Base-by-base conservation (phyloP, 768 basidiomycete species). In the Suillus subaureus region DNA sequence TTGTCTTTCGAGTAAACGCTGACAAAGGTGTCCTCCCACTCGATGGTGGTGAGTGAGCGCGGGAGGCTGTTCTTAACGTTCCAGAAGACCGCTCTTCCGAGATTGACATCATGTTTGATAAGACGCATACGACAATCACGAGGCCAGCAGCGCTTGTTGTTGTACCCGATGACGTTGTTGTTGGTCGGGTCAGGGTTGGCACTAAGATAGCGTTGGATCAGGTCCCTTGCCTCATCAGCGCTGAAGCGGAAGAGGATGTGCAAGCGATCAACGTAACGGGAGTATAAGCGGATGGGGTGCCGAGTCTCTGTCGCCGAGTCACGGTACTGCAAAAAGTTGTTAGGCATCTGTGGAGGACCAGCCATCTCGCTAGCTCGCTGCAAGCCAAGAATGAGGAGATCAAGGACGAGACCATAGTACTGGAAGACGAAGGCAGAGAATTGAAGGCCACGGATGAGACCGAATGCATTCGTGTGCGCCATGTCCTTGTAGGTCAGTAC, bases 361-460 rank as follows among this genome's bases (percentile, higher is more conserved):
- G 97, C 97, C 94, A 99, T 97, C 80, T 99, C 97, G 71, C 94
- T 97, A 2, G 97, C 97, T 54, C 97, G 90, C 73, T 98, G 94
- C n/a, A 99, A 85, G 66, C 97, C 97, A 43, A 99, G 88, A 71
- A 99, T 93, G 65, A 99, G 86, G 47, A 99, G 83, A 77, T 99
- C 97, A 54, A 99, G 87, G 6, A 98, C 93, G 35, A 98, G 85
- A 58, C 97, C 97, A 73, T 99, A 96, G 80, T 95, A 96, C 81
- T 99, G 97, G 90, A 99, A 99, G 72, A 99, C 95, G 77, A 99
- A 99, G 43, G 93, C 92, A 5, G 96, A 97, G 84, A 99, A 99
- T 75, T 99, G 97, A 16, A 99, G 86, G 66, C 97, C 97, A 68
- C 97, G 92, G 68, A 99, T 99, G 67, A 99, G 85, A 75, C 97